These are phyloP conservation scores for Debaryomyces subglobosus DNA, from an alignment of 1,139 yeast species.

Conservation along the genomic window DNA sequence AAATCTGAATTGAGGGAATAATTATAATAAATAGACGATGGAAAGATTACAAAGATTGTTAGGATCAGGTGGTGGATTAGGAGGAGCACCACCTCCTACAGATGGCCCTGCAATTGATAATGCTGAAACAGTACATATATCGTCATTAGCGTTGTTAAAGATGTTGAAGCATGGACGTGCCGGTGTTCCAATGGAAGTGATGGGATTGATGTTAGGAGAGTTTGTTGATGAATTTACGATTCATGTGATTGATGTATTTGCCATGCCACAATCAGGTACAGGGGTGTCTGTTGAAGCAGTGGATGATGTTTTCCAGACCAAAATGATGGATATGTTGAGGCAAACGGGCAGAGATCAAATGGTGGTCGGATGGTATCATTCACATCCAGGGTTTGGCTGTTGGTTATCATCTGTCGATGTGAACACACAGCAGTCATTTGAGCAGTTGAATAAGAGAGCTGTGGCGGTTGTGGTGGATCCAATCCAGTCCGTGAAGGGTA, in stretches of 20 bases:
- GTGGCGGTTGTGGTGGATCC: conserved; percentile 99
- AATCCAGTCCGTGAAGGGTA: conserved; percentile 96
- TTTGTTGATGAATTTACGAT: conserved; percentile 97
- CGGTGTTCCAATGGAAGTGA: conserved; percentile 99
- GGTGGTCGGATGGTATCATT: conserved; percentile 99
- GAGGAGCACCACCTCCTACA: conserved; percentile 54
- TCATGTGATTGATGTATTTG: conserved; percentile 96
- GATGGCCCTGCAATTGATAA: conserved; percentile 90
- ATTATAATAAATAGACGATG: conserved; percentile 37
- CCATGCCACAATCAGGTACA: conserved; percentile 99
- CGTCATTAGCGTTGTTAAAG: conserved; percentile 90
- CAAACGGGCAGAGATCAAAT: conserved; percentile 98
- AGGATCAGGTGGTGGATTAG: conserved; percentile 63
- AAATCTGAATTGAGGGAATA: not conserved
- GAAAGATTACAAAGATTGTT: conserved; percentile 75
- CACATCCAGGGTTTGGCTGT: conserved; percentile 99
- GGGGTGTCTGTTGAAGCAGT: conserved; percentile 99
- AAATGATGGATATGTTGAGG: conserved; percentile 99
- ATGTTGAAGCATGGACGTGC: conserved; percentile 99
- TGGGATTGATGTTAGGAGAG: conserved; percentile 99
- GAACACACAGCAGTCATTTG: conserved; percentile 96
- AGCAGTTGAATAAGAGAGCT: conserved; percentile 90
- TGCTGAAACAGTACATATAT: conserved; percentile 94
- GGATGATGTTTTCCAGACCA: conserved; percentile 97
- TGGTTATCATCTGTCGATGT: conserved; percentile 98